Percentiles rank a stretch among this genome's conserved stretches.
These are phyloP conservation scores for Boletus smithii DNA, from an alignment of 1,284 basidiomycete genomes.

Conservation along the genomic window DNA sequence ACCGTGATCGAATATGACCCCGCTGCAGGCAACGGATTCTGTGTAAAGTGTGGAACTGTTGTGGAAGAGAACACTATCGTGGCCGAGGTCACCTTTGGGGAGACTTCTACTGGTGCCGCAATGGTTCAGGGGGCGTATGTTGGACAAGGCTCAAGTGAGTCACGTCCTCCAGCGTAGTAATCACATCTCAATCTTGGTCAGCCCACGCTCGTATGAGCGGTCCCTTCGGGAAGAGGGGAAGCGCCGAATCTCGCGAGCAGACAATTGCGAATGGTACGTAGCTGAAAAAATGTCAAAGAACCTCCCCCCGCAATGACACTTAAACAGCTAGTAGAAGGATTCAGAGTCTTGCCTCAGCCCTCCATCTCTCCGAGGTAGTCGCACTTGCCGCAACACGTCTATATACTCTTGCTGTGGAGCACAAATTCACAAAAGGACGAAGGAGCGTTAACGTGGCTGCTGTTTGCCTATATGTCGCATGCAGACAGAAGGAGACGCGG, in stretches of 20 bases:
- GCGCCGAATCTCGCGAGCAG: constrained; percentile 79
- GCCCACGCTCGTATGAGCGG: constrained; percentile 78
- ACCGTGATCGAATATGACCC: constrained; percentile 80
- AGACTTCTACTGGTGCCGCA: constrained; percentile 88
- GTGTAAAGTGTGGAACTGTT: constrained; percentile 82
- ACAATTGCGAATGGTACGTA: constrained; percentile 81
- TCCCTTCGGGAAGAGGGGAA: constrained; percentile 74
- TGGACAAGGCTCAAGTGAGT: constrained; percentile 87
- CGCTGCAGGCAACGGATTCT: constrained; percentile 80
- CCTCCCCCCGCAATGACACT: constrained; percentile 2
- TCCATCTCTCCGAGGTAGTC: constrained; percentile 79
- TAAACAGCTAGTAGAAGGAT: constrained; percentile 75
- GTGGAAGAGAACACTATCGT: constrained; percentile 95
- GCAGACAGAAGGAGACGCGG: constrained; percentile 84
- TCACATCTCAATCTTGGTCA: constrained; percentile 31
- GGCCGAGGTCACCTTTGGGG: constrained; percentile 90
- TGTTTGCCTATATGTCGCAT: constrained; percentile 93
- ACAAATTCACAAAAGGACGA: constrained; percentile 91
- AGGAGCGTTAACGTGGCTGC: constrained; percentile 92
- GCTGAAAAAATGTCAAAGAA: neutral
- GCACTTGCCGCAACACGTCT: constrained; percentile 81
- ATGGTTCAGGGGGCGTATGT: constrained; percentile 96
- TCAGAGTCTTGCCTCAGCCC: constrained; percentile 72
- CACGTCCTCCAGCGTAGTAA: neutral
- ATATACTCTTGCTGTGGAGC: constrained; percentile 92